Evolutionary conservation across 2,329 filamentous ascomycete species (phyloP), one percentile per base, ranked within the genome.

Genomic region (Fusarium algeriense): DNA sequence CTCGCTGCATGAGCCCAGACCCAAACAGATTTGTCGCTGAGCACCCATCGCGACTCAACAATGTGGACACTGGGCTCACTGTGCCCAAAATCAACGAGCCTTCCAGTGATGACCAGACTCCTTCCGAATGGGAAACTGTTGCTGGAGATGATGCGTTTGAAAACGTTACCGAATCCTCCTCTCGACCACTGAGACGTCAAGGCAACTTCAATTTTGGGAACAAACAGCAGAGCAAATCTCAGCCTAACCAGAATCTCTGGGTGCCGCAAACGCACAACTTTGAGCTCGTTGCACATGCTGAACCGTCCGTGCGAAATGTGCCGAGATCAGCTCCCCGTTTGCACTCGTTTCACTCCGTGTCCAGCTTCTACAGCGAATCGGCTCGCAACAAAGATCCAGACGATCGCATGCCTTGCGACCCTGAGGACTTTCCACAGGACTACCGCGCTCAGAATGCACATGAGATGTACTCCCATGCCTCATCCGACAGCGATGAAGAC

Each of bases 401-500:
- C 14, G 37, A 34, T 19, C 46, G 35, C 30, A 37, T 40, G 15
- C 45, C 48, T 35, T 56, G 62, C 40, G 52, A 46, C 19, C 53
- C 60, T 37, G 45, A 26, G 11, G 23, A 28, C 14, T 45, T 32
- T 4, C 19, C 45, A 17, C 50, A 45, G 14, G 20, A 57, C 7
- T 52, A 58, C 23, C 41, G 45, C 32, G 45, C 60, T 19, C 60
- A 64, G 6, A 64, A 74, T 13, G 40, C 63, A 11, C 23, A 46
- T 37, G 69, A 67, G 34, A 74, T 70, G 67, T 44, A 74, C 56
- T 70, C 79, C n/a, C 73, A 76, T 64, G 43, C 81, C 60, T 81
- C 81, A 3, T 79, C 76, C 65, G 80, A 79, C 28, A 75, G 76
- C 6, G 80, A 79, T 30, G 80, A 78, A 1, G 84, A 86, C 43